phyloP scores from a whole-genome alignment of 1,139 yeast genomes.

The Pichia sp. region DNA sequence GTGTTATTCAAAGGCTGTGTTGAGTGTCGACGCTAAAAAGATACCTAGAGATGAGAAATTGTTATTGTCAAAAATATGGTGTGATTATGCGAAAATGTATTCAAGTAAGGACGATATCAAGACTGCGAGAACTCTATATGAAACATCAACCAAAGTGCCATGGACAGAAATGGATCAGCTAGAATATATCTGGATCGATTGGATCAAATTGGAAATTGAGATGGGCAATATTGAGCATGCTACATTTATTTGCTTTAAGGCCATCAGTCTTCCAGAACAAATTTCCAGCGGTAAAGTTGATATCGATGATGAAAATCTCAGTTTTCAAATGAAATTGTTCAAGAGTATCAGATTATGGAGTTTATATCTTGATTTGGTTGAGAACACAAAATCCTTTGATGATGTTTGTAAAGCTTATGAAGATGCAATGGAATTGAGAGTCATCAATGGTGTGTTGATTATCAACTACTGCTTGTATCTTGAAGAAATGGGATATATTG shows the following conservation, averaged over 20 bases:
- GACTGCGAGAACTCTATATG: conserved; percentile 40
- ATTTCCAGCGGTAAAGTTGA: conserved; percentile 29
- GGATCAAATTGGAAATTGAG: conserved; percentile 69
- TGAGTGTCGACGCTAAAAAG: conserved; percentile 62
- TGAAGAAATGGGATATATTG: conserved; percentile 47
- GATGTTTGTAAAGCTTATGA: conserved; percentile 54
- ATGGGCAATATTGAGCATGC: conserved; percentile 53
- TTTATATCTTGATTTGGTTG: conserved; percentile 71
- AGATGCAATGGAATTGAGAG: conserved; percentile 54
- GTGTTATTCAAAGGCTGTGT: conserved; percentile 66
- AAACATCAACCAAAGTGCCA: conserved; percentile 70
- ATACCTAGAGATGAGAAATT: conserved; percentile 36
- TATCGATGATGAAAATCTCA: conserved; percentile 42
- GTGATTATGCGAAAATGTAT: conserved; percentile 63
- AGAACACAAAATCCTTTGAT: conserved; percentile 51
- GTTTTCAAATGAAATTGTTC: conserved; percentile 51
- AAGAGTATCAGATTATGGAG: conserved; percentile 70
- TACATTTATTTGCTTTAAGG: conserved; percentile 48
- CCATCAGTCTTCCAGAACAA: conserved; percentile 45
- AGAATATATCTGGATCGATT: conserved; percentile 63
- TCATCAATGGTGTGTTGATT: conserved; percentile 68
- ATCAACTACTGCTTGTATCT: conserved; percentile 66
- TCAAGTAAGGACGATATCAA: conserved; percentile 37
- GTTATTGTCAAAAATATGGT: conserved; percentile 60
- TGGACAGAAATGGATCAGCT: conserved; percentile 62